These are phyloP conservation scores for Populus nigra DNA, from an alignment of 345 rosid species.

Conservation along the genomic window DNA sequence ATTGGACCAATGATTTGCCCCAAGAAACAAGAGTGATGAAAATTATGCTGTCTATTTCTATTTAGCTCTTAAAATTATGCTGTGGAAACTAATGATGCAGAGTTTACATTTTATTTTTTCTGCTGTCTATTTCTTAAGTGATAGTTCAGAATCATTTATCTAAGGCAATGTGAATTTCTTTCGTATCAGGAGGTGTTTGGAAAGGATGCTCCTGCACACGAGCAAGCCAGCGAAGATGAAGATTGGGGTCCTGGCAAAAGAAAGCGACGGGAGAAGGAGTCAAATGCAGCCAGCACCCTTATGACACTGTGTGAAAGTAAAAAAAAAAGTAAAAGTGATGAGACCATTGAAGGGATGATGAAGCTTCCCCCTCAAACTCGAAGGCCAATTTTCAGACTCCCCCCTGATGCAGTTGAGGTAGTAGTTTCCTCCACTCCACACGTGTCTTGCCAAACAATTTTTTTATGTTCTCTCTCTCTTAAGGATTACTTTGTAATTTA, in stretches of 20 bases:
- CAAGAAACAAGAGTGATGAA: not conserved
- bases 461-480: not conserved
- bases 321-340: slow-evolving; percentile 38
- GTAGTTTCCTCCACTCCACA: slow-evolving; percentile 11
- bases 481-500: not conserved
- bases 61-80: not conserved
- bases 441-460: slow-evolving; percentile 1
- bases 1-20: not conserved
- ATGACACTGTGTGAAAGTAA: slow-evolving; percentile 62
- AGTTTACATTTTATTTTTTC: not conserved
- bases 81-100: not conserved
- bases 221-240: slow-evolving; percentile 91
- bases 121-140: not conserved
- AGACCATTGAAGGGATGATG: slow-evolving; percentile 32
- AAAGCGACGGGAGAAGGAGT: slow-evolving; percentile 70
- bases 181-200: slow-evolving; percentile 90
- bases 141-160: not conserved
- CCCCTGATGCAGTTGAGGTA: slow-evolving; percentile 83
- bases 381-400: slow-evolving; percentile 65
- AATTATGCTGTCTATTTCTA: not conserved
- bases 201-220: slow-evolving; percentile 67
- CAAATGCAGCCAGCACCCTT: slow-evolving; percentile 70
- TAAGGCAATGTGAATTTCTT: slow-evolving; percentile 4
- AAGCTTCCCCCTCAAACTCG: slow-evolving; percentile 40
- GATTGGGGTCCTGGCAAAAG: slow-evolving; percentile 95